Base-by-base conservation (phyloP, 257 asterid genomes). In the Echium plantagineum region DNA sequence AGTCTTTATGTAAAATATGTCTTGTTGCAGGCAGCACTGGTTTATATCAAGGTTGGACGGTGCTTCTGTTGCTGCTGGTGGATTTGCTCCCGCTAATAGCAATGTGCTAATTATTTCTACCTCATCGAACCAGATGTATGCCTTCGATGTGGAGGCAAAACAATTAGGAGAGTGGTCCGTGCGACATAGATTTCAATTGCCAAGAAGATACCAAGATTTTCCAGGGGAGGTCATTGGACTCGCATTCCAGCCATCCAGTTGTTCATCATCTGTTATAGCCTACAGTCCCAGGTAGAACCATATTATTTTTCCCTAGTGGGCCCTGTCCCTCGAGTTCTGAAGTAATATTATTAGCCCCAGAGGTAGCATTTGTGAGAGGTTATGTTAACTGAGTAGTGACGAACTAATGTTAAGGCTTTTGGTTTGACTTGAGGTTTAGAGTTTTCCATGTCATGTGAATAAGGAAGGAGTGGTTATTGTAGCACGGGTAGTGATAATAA, bases 171-270 rank as follows among this genome's bases (percentile, higher is more conserved):
- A 89, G 66, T 93, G 97, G 99, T 93, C 99, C 58, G 77, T 58
- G 80, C 75, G 61, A 31, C 78, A 89, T 59, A 83, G 97, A 2
- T 85, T 76, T 74, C 75, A 86, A 53, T 79, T 93, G 69, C 97
- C 99, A 9, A 83, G 77, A 75, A 80, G 88, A 71, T 93, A 80
- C 68, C 97, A 83, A 74, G 99, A 93, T 71, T 89, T 93, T 82
- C 97, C 99, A 38, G 99, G 99, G 63, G 99, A 86, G 77, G 99
- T 93, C 58, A 86, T 85, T 55, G 99, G 99, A 58, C 82, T 93
- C 54, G 81, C 99, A 5, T 93, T 93, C 76, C 88, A 74, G 9
- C 96, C 94, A 49, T 78, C 90, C 55, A 59, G 85, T 66, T 65
- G 68, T 61, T 81, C 96, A 21, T 85, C 95, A 58, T 77, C 97